A percentile compares a stretch with the other conserved stretches of the same genome.
phyloP scores from a whole-genome alignment of 2,329 filamentous ascomycete species.

The Phialophora verrucosa region DNA sequence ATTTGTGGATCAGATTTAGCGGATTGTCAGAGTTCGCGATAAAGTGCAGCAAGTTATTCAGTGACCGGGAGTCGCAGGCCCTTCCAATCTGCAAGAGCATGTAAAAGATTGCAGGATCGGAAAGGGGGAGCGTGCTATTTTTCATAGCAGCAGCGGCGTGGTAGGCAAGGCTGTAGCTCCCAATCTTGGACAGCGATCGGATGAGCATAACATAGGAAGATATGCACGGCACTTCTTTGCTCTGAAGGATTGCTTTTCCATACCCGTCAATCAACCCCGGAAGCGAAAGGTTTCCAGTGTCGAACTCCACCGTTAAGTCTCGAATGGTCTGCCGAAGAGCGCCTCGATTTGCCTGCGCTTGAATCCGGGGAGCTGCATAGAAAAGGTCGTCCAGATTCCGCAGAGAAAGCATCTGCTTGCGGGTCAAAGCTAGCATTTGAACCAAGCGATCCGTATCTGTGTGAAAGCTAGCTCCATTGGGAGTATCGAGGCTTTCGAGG shows the following conservation, averaged over 20 bases:
- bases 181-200: slow-evolving; percentile 25
- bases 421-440: slow-evolving; percentile 26
- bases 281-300: slow-evolving; percentile 25
- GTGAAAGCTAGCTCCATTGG: not conserved
- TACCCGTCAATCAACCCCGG: slow-evolving; percentile 30
- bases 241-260: slow-evolving; percentile 29
- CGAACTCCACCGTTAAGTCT: slow-evolving; percentile 27
- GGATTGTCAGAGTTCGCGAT: slow-evolving; percentile 24
- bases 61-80: slow-evolving; percentile 27
- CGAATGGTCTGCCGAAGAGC: slow-evolving; percentile 23
- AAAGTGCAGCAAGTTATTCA: slow-evolving; percentile 29
- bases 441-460: slow-evolving; percentile 26
- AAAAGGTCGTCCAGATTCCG: slow-evolving; percentile 21
- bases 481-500: slow-evolving; percentile 1
- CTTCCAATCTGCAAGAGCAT: slow-evolving; percentile 31
- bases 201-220: slow-evolving; percentile 32
- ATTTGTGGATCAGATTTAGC: slow-evolving; percentile 26
- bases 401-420: slow-evolving; percentile 26
- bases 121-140: slow-evolving; percentile 31
- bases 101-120: slow-evolving; percentile 27
- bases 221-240: slow-evolving; percentile 27
- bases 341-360: slow-evolving; percentile 21
- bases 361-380: slow-evolving; percentile 20
- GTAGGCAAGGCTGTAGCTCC: slow-evolving; percentile 28
- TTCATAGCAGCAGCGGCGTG: slow-evolving; percentile 32